Evolutionary conservation across 1,284 basidiomycete genomes (phyloP), one percentile per base, ranked within the genome.

Genomic region (Cystobasidium pallidum): DNA sequence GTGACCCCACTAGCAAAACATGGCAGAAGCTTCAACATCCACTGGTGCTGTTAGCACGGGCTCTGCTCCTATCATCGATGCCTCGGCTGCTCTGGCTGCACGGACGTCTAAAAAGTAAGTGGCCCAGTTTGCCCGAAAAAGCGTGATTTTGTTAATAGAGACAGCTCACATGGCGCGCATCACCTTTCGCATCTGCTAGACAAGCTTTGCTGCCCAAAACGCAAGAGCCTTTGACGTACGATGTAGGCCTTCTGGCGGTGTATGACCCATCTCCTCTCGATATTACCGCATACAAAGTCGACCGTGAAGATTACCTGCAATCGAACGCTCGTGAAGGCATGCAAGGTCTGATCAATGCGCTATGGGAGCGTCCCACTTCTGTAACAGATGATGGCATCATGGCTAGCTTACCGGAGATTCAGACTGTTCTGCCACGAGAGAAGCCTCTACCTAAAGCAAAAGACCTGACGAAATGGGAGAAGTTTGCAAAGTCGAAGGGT

Each of bases 381-480:
- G 83, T 87, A 26, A 89, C 91, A 10, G 84, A 88, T 43, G 89
- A 93, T 76, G 95, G 94, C 0, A 92, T 92, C 0, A 85, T 95
- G 65, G 92, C 91, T 1, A 84, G 88, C 72, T 88, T 97, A 2
- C 94, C 95, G 0, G 81, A 87, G 1, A 88, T 92, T 4, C 87
- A 84, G 4, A 91, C 89, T 41, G 83, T 84, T 57, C 86, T 98
- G 1, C 95, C 95, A 0, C 87, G 95, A 39, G 87, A 94, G 54
- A 99, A 99, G 81, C 91, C 91, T 1, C 84, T 77, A 30, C 95
- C 95, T 0, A 94, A 94, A 79, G 89, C 91, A 3, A 96, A 95
- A 82, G 89, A 91, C 3, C 86, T 86, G 59, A 98, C 95, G 17
- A 99, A 97, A 81, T 99, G 96, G 96, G 92, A 98, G 83, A 86